Conservation (phyloP, 352 stramenopile genomes). For the Pythium apleroticum region DNA sequence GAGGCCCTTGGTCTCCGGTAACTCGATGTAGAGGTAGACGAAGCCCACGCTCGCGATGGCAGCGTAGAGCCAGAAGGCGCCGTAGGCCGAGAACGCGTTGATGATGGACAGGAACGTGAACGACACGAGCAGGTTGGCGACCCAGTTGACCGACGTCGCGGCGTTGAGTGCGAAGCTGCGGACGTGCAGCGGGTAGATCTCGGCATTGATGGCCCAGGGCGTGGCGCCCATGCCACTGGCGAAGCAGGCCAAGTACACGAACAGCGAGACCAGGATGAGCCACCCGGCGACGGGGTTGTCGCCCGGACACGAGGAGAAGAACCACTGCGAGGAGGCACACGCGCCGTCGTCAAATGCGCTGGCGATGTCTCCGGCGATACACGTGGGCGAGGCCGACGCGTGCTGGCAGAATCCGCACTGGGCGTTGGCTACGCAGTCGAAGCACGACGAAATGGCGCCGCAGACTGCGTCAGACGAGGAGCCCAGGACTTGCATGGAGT, state of each 20-base stretch:
- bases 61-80: slow-evolving; percentile 93
- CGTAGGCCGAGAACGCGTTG: slow-evolving; percentile 45
- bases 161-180: slow-evolving; percentile 86
- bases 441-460: slow-evolving; percentile 46
- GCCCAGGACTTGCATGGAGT: slow-evolving; percentile 34
- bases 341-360: slow-evolving; percentile 8
- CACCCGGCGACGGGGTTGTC: slow-evolving; percentile 41
- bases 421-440: slow-evolving; percentile 63
- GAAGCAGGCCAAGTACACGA: slow-evolving; percentile 77
- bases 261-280: slow-evolving; percentile 62
- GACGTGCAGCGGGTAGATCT: slow-evolving; percentile 92
- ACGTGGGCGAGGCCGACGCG: neutral
- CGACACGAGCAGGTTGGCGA: slow-evolving; percentile 91
- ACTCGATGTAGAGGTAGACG: slow-evolving; percentile 66
- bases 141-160: slow-evolving; percentile 92
- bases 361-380: slow-evolving; percentile 13
- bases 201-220: slow-evolving; percentile 94
- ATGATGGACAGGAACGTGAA: slow-evolving; percentile 94
- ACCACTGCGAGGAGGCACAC: slow-evolving; percentile 36
- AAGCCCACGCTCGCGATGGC: slow-evolving; percentile 68
- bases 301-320: slow-evolving; percentile 47
- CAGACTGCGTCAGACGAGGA: slow-evolving; percentile 33
- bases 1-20: slow-evolving; percentile 94
- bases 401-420: slow-evolving; percentile 56
- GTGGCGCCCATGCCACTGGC: slow-evolving; percentile 83